Evolutionary conservation across 805 yeast species (phyloP), one percentile per base, ranked within the genome.

Genomic region (Zygoascus flipseniorum): DNA sequence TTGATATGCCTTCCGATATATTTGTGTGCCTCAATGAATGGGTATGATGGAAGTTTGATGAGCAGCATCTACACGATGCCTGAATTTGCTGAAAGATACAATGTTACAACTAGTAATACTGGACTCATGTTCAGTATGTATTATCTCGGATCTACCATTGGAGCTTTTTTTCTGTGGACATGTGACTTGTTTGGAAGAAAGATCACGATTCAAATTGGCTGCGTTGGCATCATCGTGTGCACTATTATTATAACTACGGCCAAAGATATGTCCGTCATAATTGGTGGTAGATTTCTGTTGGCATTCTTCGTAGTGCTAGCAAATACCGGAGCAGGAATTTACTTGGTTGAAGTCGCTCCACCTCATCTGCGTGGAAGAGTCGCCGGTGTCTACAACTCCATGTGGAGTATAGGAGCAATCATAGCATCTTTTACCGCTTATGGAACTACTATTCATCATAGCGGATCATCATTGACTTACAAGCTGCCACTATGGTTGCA

Each of bases 41-140:
- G 60, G 11, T 58, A 44, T 28, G 60, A 58, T 31, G 59, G 60
- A 9, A 51, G 56, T 39, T 42, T 58, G 44, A 54, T 58, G 57
- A 44, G 59, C 35, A 44, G 50, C 26, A 56, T 58, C 52, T 56
- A 58, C 39, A 53, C 60, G 11, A 26, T 56, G 35, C 52, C 52
- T 6, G 52, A 53, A 32, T 58, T 51, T 28, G 52, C 26, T 13
- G 57, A 54, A 28, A 53, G 51, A 32, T 58, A 35, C 35, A 44
- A 51, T 2, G 51, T 56, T n/a, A 50, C 54, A 9, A 31, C 35
- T 31, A 31, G 35, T 31, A 31, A 31, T 31, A 56, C 60, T 23
- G 60, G 58, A 4, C 23, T 55, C 10, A 56, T 57, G 43, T 55
- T 56, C 28, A 49, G 55, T 44, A 57, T 57, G 23, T 57, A 41